These are phyloP conservation scores for Boletus huronensis DNA, from an alignment of 768 basidiomycete genomes.

Conservation along the genomic window DNA sequence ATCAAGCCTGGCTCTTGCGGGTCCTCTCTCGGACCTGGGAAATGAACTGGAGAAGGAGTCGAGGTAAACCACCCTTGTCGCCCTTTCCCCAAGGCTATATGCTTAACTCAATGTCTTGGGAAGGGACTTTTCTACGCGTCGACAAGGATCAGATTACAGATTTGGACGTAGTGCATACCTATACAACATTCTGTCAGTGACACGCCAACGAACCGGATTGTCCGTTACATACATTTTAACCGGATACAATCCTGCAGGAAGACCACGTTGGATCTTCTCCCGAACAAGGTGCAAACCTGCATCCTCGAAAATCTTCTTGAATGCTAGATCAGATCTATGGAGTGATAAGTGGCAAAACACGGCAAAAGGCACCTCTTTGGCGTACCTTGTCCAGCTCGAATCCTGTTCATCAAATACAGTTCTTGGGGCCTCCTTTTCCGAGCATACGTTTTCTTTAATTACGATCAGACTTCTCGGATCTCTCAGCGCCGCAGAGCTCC, in stretches of 20 bases:
- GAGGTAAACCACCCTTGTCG: not conserved
- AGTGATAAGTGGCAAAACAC: conserved; percentile 3
- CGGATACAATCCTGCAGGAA: conserved; percentile 74
- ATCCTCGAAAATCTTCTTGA: conserved; percentile 69
- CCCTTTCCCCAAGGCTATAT: not conserved
- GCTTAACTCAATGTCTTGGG: not conserved
- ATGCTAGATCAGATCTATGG: conserved; percentile 75
- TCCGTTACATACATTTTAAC: conserved; percentile 73
- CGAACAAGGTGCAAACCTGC: conserved; percentile 71
- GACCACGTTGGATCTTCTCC: conserved; percentile 78
- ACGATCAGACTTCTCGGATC: conserved; percentile 59
- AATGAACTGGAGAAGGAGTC: too few species aligned
- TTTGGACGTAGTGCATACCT: conserved; percentile 27
- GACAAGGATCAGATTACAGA: conserved; percentile 1
- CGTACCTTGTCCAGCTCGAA: conserved; percentile 83
- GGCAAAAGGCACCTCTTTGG: not conserved
- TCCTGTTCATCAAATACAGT: conserved; percentile 80
- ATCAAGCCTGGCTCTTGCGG: too few species aligned
- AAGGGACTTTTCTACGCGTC: not conserved
- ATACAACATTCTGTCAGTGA: conserved; percentile 8
- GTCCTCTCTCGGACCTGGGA: not conserved
- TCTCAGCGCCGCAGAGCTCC: conserved; percentile 61
- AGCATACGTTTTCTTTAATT: conserved; percentile 89
- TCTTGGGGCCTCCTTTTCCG: conserved; percentile 52
- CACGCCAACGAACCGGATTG: not conserved